Percentiles rank a stretch among this genome's conserved stretches.
Evolutionary conservation across 345 rosid species (phyloP).

Genomic region (Heritiera fomes): DNA sequence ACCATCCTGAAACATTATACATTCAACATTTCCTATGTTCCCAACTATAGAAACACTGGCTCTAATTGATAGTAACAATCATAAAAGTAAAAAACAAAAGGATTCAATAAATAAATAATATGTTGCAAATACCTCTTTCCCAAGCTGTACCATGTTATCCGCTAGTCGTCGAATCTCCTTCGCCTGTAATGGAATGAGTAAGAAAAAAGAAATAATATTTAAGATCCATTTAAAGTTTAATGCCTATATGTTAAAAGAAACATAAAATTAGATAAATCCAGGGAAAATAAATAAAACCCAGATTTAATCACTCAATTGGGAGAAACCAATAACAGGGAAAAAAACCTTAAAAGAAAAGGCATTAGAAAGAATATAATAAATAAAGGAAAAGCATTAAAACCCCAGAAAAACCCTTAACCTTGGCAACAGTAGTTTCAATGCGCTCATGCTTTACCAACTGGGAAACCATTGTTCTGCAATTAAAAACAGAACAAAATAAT

Average conservation of each 20-base stretch:
- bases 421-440: constrained; percentile 86
- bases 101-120: neutral
- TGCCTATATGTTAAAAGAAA: neutral
- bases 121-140: constrained; percentile 68
- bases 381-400: constrained; percentile 11
- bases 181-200: constrained; percentile 48
- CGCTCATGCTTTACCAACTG: constrained; percentile 94
- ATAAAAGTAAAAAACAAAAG: neutral
- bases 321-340: neutral
- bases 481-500: neutral
- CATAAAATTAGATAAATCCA: neutral
- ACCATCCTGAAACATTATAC: neutral
- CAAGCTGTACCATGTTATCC: constrained; percentile 90
- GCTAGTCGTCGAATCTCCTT: constrained; percentile 87
- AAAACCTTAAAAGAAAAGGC: too few species aligned
- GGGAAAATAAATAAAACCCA: neutral
- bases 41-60: neutral
- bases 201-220: neutral
- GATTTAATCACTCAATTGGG: neutral
- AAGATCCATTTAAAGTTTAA: neutral
- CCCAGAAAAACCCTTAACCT: constrained; percentile 48
- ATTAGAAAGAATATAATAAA: neutral
- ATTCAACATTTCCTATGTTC: neutral
- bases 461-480: constrained; percentile 85
- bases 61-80: neutral